Evolutionary conservation across 1,139 yeast genomes (phyloP).

Genomic region (Meyerozyma guilliermondii): DNA sequence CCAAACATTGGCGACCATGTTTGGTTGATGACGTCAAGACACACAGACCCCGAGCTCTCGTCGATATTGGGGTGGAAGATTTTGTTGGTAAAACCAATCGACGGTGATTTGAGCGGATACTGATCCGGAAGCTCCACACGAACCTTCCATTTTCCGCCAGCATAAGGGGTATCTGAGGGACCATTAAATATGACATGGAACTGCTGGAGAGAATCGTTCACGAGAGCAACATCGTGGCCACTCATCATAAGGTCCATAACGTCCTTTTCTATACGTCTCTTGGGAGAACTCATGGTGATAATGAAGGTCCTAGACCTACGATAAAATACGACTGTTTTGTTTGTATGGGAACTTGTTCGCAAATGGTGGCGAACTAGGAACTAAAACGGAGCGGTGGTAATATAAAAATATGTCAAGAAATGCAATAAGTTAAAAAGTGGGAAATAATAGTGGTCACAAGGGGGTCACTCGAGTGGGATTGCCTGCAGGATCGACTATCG

Average conservation of each 20-base stretch:
- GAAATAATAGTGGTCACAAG: neutral
- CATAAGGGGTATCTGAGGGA: conserved; percentile 84
- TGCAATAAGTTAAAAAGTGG: neutral
- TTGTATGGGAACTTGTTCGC: neutral
- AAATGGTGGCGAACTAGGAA: neutral
- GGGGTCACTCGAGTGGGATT: neutral
- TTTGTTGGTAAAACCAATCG: conserved; percentile 88
- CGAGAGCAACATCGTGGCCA: conserved; percentile 82
- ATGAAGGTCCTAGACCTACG: neutral
- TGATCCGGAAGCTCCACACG: conserved; percentile 94
- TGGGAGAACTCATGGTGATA: conserved; percentile 55
- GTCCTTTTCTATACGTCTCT: conserved; percentile 91
- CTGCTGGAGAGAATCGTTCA: conserved; percentile 88
- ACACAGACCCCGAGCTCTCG: conserved; percentile 86
- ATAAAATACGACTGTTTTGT: neutral
- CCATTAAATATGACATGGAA: conserved; percentile 84
- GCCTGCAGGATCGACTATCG: neutral
- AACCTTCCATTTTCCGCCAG: conserved; percentile 86
- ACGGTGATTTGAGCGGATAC: conserved; percentile 93
- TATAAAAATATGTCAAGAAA: neutral
- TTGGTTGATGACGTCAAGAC: conserved; percentile 94
- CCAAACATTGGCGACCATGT: conserved; percentile 99
- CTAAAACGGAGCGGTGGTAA: neutral
- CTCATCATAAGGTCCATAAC: conserved; percentile 97
- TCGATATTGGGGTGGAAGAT: conserved; percentile 94